These are phyloP conservation scores for Skeletonema potamos DNA, from an alignment of 108 stramenopile species.

Conservation along the genomic window DNA sequence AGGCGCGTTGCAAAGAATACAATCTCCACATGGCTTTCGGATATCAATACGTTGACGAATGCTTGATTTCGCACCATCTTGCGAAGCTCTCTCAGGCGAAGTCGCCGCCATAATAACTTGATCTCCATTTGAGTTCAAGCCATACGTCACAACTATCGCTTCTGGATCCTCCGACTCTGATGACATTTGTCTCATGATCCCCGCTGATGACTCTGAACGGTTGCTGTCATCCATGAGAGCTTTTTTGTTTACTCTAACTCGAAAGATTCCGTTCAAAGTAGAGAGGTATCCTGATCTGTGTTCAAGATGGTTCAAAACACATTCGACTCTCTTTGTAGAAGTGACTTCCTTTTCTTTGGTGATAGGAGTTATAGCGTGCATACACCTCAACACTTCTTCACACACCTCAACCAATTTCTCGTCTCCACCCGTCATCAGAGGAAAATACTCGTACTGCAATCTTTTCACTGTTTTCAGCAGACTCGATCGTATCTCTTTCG, in stretches of 20 bases:
- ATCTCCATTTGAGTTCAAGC: constrained; percentile 1
- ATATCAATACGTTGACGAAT: not conserved
- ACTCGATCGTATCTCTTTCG: not conserved
- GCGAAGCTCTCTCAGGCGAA: not conserved
- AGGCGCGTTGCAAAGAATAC: constrained; percentile 32
- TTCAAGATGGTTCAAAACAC: constrained; percentile 32
- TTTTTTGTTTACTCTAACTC: constrained; percentile 8
- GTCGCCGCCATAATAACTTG: constrained; percentile 2
- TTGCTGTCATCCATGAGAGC: not conserved
- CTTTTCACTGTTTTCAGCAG: constrained; percentile 1
- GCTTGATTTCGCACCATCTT: not conserved
- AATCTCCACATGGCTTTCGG: constrained; percentile 8
- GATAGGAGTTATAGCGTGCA: constrained; percentile 8
- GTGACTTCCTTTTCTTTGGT: not conserved
- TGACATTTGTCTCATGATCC: not conserved
- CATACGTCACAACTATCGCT: not conserved
- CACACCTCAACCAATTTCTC: not conserved
- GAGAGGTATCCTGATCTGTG: constrained; percentile 24
- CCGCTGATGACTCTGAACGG: not conserved
- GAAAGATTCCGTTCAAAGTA: constrained; percentile 12
- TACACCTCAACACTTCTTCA: constrained; percentile 7
- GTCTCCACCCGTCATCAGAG: constrained; percentile 8
- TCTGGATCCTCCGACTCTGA: not conserved
- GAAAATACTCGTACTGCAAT: constrained; percentile 20
- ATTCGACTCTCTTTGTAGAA: constrained; percentile 8